phyloP scores from a whole-genome alignment of 2,329 filamentous ascomycete genomes.

The Ophiostoma angusticollis region DNA sequence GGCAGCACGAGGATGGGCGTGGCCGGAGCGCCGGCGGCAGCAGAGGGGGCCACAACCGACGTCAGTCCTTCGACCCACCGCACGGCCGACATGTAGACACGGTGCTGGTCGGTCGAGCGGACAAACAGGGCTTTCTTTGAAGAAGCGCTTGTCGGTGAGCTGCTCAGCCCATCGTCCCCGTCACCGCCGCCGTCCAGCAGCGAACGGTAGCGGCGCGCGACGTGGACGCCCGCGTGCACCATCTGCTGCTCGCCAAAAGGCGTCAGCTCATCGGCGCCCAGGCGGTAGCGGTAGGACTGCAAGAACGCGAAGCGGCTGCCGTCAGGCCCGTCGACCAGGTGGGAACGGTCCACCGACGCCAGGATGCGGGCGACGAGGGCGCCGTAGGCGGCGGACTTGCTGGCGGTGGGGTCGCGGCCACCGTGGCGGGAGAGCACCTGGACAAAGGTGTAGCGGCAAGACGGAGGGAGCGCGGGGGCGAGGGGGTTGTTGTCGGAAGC shows the following conservation, averaged over 20 bases:
- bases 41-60: too few species aligned
- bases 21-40: too few species aligned
- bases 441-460: constrained; percentile 67
- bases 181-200: constrained; percentile 34
- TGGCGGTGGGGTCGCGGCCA: constrained; percentile 62
- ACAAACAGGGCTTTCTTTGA: constrained; percentile 34
- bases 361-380: constrained; percentile 55
- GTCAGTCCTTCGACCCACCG: constrained; percentile 69
- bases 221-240: constrained; percentile 61
- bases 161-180: too few species aligned
- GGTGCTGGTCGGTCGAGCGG: constrained; percentile 28
- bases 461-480: constrained; percentile 39
- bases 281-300: constrained; percentile 53
- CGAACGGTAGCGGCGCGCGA: constrained; percentile 57
- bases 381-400: constrained; percentile 53
- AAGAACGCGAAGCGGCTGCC: constrained; percentile 60
- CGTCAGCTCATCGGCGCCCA: constrained; percentile 42
- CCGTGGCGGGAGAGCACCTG: constrained; percentile 77
- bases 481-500: too few species aligned
- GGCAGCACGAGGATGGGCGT: constrained; percentile 54
- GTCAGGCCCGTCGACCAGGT: constrained; percentile 42
- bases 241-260: constrained; percentile 56
- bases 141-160: too few species aligned
- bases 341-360: constrained; percentile 21
- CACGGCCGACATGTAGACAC: constrained; percentile 44